Evolutionary conservation across 148 eudicot species (phyloP), one percentile per base, ranked within the genome.

Genomic region (Fagopyrum homotropicum): DNA sequence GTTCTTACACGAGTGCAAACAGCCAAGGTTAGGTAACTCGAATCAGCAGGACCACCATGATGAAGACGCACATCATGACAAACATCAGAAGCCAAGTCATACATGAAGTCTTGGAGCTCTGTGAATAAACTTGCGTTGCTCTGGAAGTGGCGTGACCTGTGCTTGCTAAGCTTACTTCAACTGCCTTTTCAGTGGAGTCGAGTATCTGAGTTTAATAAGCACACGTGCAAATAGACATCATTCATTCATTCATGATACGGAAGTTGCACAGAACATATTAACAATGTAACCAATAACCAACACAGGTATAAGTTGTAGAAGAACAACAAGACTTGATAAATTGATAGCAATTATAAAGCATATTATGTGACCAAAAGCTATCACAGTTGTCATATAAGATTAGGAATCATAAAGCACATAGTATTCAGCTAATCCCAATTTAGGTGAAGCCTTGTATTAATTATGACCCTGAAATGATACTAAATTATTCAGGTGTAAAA

Each of bases 131-230:
- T 5, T 81, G 85, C 80, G 81, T 74, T 7, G 96, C 92, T 59
- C 96, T 83, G 4, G 83, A 73, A 81, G 73, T 94, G 56, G 90
- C 91, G 52, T 84, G 91, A 50, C 92, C 90, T 0, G 98, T 90
- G 83, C 93, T 89, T 66, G 96, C 98, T 87, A 94, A 85, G 87
- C 98, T 92, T 30, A 86, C 88, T 75, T 94, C 97, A 52, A 94
- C 86, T 16, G 98, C 98, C 81, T 88, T 82, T 85, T 94, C 97
- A 14, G 97, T 92, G 11, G 98, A 94, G 82, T 90, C 98, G 48
- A 94, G 92, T 76, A 91, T 84, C 98, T 90, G 89, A 78, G 77
- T 1, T 70, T 9, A 66, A 66, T 9, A 66, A 66, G 71, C 17
- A 26, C n/a, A 46, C 6, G 47, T 11, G 22, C 19, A 30, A 35